phyloP scores from a whole-genome alignment of 768 basidiomycete species.

The Macrolepiota fuliginosa region DNA sequence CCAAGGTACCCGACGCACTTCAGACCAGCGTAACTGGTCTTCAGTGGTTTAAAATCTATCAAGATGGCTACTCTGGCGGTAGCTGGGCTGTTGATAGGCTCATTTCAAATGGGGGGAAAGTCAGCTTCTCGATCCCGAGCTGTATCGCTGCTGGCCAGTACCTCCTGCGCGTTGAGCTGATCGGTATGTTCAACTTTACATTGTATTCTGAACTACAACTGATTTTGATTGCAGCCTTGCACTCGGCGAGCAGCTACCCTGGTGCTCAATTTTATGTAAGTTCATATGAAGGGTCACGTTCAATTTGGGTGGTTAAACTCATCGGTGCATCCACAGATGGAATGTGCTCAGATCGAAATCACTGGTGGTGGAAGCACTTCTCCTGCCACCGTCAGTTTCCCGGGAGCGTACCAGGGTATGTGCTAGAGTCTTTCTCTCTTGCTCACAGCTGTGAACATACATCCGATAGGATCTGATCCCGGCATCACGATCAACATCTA shows the following conservation, averaged over 20 bases:
- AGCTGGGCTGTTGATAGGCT: constrained; percentile 47
- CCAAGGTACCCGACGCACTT: constrained; percentile 41
- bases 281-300: constrained; percentile 13
- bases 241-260: constrained; percentile 42
- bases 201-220: not conserved
- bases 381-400: constrained; percentile 47
- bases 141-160: constrained; percentile 50
- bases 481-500: constrained; percentile 19
- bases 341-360: constrained; percentile 45
- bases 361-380: constrained; percentile 40
- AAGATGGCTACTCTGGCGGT: constrained; percentile 36
- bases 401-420: constrained; percentile 41
- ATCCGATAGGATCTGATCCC: constrained; percentile 10
- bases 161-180: constrained; percentile 50
- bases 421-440: not conserved
- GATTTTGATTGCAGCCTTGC: constrained; percentile 32
- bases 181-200: constrained; percentile 32
- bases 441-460: not conserved
- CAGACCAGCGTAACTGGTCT: constrained; percentile 47
- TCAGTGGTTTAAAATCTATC: constrained; percentile 54
- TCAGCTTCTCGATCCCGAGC: constrained; percentile 41
- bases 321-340: constrained; percentile 30
- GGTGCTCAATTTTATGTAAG: constrained; percentile 58
- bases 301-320: not conserved
- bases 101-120: constrained; percentile 47